A percentile compares a stretch with the other conserved stretches of the same genome.
phyloP scores from a whole-genome alignment of 192 early-diverging fungal genomes.

The Podochytrium sp. region DNA sequence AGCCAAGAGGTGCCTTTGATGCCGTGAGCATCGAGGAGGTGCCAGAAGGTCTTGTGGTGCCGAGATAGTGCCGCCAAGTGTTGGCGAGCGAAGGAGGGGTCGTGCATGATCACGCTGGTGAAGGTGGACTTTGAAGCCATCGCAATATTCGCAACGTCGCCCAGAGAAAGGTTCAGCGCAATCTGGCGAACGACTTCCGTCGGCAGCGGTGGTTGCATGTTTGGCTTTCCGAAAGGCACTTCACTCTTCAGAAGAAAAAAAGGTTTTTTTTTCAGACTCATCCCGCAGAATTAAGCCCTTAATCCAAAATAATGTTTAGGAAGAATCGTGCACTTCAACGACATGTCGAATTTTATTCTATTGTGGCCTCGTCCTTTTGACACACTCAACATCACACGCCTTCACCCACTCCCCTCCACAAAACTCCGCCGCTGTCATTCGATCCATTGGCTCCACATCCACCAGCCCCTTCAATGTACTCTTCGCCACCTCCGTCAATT shows the following conservation, averaged over 20 bases:
- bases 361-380: background rate
- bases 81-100: background rate
- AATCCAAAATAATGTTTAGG: no score
- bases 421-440: background rate
- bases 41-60: background rate
- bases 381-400: constrained; percentile 14
- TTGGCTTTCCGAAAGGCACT: no score
- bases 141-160: background rate
- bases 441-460: background rate
- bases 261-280: no score
- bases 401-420: constrained; percentile 1
- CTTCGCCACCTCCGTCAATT: background rate
- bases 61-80: background rate
- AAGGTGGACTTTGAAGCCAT: background rate
- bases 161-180: background rate
- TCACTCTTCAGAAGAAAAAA: no score
- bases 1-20: background rate
- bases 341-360: no score
- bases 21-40: background rate
- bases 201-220: no score
- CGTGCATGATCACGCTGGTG: background rate
- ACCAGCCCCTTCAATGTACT: background rate
- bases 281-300: no score
- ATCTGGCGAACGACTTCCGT: background rate
- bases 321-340: no score